A percentile compares a stretch with the other conserved stretches of the same genome.
These are phyloP conservation scores for Serendipita indica DNA, from an alignment of 768 basidiomycete genomes.

Conservation along the genomic window DNA sequence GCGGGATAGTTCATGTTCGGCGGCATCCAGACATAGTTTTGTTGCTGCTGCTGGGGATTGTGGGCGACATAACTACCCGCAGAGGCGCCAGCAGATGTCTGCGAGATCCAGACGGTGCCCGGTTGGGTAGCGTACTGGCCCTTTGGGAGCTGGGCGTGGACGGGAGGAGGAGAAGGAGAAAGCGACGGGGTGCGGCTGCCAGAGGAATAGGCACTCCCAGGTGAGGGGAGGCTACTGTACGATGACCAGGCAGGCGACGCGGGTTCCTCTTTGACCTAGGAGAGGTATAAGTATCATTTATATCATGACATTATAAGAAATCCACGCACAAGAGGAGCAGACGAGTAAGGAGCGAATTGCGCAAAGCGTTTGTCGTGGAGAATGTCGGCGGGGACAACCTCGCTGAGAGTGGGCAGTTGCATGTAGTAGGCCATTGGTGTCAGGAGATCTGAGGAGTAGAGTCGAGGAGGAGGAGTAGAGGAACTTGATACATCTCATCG, in stretches of 20 bases:
- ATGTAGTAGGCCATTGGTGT: slow-evolving; percentile 7
- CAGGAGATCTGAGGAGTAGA: background rate
- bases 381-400: background rate
- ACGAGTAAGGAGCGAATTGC: slow-evolving; percentile 2
- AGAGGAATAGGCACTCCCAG: background rate
- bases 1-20: background rate
- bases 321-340: background rate
- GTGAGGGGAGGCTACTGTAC: background rate
- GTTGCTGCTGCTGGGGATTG: background rate
- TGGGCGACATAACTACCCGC: background rate
- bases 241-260: background rate
- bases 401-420: slow-evolving; percentile 3
- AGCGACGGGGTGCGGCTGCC: background rate
- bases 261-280: background rate
- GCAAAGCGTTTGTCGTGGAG: slow-evolving; percentile 8
- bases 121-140: background rate
- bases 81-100: background rate
- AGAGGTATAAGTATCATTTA: background rate
- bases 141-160: background rate
- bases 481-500: too few species aligned
- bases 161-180: background rate
- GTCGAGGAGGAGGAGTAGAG: background rate
- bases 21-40: slow-evolving; percentile 1
- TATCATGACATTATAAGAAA: background rate
- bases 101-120: background rate